Evolutionary conservation across 371 early-diverging fungal species (phyloP), one percentile per base, ranked within the genome.

Genomic region (Coemansia linderi): DNA sequence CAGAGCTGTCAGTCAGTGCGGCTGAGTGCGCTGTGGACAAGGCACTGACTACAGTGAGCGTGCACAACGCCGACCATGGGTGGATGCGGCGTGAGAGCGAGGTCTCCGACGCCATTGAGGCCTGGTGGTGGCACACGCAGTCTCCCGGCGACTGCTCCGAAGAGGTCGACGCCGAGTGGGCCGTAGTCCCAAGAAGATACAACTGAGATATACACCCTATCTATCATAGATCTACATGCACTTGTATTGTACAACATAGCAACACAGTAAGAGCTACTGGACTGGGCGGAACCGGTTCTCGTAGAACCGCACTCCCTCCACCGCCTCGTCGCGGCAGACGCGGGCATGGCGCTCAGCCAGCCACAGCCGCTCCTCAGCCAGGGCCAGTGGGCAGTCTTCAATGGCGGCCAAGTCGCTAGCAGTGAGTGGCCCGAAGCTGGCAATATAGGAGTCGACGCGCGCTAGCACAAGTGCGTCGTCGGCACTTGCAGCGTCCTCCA

Each of bases 321-420:
- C 86, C 3, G 89, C 89, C 63, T 95, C 92, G 75, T 96, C 96
- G 54, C 94, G 86, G 74, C 96, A 96, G 17, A 94, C 74, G 27
- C 87, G 79, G 0, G 93, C 94, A 52, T 85, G 84, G 22, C 81
- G 84, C 80, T 95, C 96, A 7, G 92, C 84, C 75, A 91, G 85
- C 92, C 92, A 70, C 46, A 95, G 83, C 73, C 93, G 90, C 69
- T 94, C 96, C 29, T 82, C 76, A 2, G 90, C 89, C 19, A 93
- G 84, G 4, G 86, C 79, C 29, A 92, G 69, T 43, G 91, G 85
- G 63, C 86, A 83, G 38, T 89, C 86, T 57, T 89, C 88, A 22
- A 88, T 59, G 59, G 86, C 85, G 2, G 95, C 91, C 36, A 93
- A 66, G 44, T 90, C 89, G 17, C 87, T 74, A 0, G 92, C 91